A percentile compares a stretch with the other conserved stretches of the same genome.
Conservation (phyloP, 176 grass and related monocot species). For the Oryza brachyantha region DNA sequence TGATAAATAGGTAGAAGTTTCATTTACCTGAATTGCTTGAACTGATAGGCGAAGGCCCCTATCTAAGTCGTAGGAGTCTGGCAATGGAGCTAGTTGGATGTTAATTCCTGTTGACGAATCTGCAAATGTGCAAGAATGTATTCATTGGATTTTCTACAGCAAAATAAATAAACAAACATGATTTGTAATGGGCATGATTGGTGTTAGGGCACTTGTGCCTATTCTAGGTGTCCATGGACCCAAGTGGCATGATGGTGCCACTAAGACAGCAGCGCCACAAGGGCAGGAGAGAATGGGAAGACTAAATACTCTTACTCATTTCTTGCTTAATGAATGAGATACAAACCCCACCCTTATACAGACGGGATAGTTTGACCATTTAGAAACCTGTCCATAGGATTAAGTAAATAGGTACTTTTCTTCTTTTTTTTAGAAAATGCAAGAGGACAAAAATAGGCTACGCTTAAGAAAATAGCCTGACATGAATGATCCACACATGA, state of each 20-base stretch:
- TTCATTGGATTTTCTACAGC: slow-evolving; percentile 15
- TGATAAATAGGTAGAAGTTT: background rate
- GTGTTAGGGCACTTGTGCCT: background rate
- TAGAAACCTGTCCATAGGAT: no score
- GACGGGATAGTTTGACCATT: no score
- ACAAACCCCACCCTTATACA: no score
- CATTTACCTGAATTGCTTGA: slow-evolving; percentile 91
- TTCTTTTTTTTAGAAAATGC: no score
- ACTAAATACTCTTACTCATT: no score
- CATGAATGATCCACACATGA: no score
- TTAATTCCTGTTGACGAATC: slow-evolving; percentile 86
- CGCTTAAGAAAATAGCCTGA: no score
- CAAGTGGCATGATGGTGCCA: background rate
- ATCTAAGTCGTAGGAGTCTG: slow-evolving; percentile 96
- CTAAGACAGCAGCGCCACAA: background rate
- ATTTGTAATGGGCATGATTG: background rate
- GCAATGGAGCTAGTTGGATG: slow-evolving; percentile 65
- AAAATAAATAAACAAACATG: background rate
- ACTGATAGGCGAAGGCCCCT: slow-evolving; percentile 93
- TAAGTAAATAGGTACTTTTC: no score
- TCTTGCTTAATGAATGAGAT: no score
- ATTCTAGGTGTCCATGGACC: background rate
- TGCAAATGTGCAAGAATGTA: slow-evolving; percentile 41
- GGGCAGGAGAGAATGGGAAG: background rate
- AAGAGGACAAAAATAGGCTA: no score